These are phyloP conservation scores for Leccinum truebloodii DNA, from an alignment of 768 basidiomycete species.

Conservation along the genomic window DNA sequence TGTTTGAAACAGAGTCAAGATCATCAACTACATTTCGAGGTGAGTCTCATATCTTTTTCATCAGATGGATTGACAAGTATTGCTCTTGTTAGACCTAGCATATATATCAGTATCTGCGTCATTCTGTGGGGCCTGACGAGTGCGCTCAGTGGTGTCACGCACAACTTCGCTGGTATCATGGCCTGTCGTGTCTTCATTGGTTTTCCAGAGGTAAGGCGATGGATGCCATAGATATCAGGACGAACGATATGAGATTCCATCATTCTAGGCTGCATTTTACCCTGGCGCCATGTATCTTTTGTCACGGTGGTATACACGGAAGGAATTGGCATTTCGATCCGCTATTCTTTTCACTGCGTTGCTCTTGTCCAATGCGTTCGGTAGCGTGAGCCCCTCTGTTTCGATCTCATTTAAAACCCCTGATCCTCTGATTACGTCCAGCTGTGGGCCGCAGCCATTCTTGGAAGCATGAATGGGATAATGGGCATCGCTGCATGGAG, in stretches of 20 bases:
- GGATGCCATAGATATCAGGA: neutral
- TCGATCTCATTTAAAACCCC: neutral
- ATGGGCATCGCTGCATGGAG: neutral
- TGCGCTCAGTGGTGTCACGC: neutral
- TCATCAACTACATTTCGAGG: neutral
- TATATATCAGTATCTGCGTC: neutral
- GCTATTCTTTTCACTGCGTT: neutral
- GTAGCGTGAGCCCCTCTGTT: neutral
- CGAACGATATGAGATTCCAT: neutral
- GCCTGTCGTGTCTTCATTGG: neutral
- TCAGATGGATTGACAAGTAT: neutral
- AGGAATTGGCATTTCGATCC: neutral
- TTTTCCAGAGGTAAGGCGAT: neutral
- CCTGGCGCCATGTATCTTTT: neutral
- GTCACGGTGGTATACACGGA: neutral
- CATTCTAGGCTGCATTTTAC: neutral
- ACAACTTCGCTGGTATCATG: neutral
- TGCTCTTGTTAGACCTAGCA: neutral
- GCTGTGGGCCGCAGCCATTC: neutral
- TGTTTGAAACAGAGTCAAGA: neutral
- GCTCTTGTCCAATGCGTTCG: neutral
- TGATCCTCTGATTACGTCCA: neutral
- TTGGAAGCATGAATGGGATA: neutral
- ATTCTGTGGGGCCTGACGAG: neutral
- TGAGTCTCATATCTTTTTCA: neutral